These are phyloP conservation scores for Desmodesmus armatus DNA, from an alignment of 139 green algal genomes.

Conservation along the genomic window DNA sequence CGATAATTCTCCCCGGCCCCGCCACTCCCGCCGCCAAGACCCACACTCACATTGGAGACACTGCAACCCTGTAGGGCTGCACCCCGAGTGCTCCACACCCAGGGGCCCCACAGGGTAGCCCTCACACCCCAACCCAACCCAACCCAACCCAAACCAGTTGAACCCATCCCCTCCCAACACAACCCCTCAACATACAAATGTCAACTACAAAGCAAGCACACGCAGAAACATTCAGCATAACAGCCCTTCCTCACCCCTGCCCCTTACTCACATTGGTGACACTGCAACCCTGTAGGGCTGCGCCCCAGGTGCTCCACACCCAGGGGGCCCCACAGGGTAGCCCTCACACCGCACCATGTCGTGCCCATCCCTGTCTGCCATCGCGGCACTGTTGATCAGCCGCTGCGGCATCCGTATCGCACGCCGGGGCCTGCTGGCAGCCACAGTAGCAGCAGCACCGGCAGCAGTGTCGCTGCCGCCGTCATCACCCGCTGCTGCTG, in stretches of 20 bases:
- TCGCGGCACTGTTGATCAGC: slow-evolving; percentile 10
- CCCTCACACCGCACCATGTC: slow-evolving; percentile 65
- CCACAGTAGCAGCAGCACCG: neutral
- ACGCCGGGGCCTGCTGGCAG: slow-evolving; percentile 17
- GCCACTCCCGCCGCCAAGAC: neutral
- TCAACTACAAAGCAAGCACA: too few relatives aligned
- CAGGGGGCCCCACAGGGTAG: slow-evolving; percentile 55
- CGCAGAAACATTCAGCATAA: too few relatives aligned
- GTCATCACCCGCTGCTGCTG: slow-evolving; percentile 28
- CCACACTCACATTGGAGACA: slow-evolving; percentile 49
- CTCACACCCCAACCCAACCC: slow-evolving; percentile 71
- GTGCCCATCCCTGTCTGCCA: slow-evolving; percentile 11
- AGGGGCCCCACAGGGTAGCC: slow-evolving; percentile 52
- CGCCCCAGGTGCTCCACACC: slow-evolving; percentile 39
- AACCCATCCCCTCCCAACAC: too few relatives aligned
- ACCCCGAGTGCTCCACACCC: slow-evolving; percentile 44
- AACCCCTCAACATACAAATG: too few relatives aligned
- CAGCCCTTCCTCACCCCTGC: too few relatives aligned
- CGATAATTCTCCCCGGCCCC: too few relatives aligned
- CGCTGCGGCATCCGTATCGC: slow-evolving; percentile 23
- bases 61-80: slow-evolving; percentile 71
- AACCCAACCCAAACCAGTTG: too few relatives aligned
- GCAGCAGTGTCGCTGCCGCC: neutral
- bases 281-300: slow-evolving; percentile 75
- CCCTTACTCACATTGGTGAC: slow-evolving; percentile 31